Conservation (phyloP, 371 early-diverging fungal genomes). For the Saksenaea oblongispora region DNA sequence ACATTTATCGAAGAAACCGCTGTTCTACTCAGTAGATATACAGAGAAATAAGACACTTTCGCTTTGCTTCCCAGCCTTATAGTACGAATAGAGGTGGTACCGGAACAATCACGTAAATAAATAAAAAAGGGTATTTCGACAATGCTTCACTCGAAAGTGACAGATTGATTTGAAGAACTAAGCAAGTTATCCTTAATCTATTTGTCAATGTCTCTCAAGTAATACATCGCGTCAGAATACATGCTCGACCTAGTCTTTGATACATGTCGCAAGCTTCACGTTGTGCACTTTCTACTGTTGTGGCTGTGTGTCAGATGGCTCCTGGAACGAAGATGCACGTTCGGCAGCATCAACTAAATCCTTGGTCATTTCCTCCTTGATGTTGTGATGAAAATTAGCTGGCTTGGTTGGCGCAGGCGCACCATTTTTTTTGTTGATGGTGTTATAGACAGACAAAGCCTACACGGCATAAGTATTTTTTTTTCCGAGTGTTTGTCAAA, state of each 20-base stretch:
- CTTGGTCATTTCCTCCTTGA: slow-evolving; percentile 39
- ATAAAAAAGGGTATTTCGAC: too few species aligned
- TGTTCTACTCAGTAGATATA: too few species aligned
- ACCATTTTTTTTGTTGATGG: slow-evolving; percentile 42
- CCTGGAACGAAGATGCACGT: slow-evolving; percentile 26
- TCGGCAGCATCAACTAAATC: slow-evolving; percentile 34
- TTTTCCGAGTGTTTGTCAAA: background rate
- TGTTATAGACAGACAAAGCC: slow-evolving; percentile 57
- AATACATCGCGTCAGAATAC: background rate
- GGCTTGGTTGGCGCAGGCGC: slow-evolving; percentile 4
- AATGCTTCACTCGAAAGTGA: too few species aligned
- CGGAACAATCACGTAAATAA: too few species aligned
- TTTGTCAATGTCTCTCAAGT: background rate
- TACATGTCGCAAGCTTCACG: background rate
- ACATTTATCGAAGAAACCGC: too few species aligned
- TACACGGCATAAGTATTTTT: slow-evolving; percentile 12
- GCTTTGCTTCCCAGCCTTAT: too few species aligned
- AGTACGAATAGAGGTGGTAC: too few species aligned
- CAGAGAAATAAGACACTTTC: too few species aligned
- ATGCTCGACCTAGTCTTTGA: background rate
- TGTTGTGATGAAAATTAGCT: slow-evolving; percentile 11
- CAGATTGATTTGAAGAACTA: too few species aligned
- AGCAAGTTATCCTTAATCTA: background rate
- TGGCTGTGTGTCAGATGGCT: slow-evolving; percentile 17
- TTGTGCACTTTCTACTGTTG: background rate